Percentiles rank a stretch among this genome's conserved stretches.
These are phyloP conservation scores for Sarocladiaceae sp. DNA, from an alignment of 2,329 filamentous ascomycete species.

Conservation along the genomic window DNA sequence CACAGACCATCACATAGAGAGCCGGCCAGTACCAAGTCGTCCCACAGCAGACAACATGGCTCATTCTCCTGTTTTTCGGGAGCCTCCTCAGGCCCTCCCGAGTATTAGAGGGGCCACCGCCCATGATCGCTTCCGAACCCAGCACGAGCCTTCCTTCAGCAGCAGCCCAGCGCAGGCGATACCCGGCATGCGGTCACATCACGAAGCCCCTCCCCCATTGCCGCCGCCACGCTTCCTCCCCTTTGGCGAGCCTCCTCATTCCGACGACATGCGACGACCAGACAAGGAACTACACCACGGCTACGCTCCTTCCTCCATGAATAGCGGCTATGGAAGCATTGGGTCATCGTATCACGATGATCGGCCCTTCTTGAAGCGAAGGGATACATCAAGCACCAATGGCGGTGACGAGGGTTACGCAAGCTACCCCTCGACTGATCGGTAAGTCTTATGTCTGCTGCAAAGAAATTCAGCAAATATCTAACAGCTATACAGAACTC, in stretches of 20 bases:
- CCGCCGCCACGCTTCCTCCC: constrained; percentile 37
- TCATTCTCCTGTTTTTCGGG: constrained; percentile 29
- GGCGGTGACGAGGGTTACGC: constrained; percentile 37
- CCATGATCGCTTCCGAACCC: constrained; percentile 21
- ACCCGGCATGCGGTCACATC: constrained; percentile 27
- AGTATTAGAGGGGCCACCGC: constrained; percentile 30
- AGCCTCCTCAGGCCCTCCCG: constrained; percentile 26
- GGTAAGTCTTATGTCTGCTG: constrained; percentile 21
- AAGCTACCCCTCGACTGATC: constrained; percentile 34
- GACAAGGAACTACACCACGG: constrained; percentile 20
- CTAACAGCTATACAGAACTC: constrained; percentile 25
- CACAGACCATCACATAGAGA: no score
- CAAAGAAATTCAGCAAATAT: constrained; percentile 11
- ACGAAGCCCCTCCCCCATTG: constrained; percentile 35
- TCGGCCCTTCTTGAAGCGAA: constrained; percentile 25
- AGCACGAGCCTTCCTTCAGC: constrained; percentile 26
- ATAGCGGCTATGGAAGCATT: constrained; percentile 35
- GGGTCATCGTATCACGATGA: constrained; percentile 28
- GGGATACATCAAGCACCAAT: constrained; percentile 20
- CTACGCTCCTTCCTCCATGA: constrained; percentile 1
- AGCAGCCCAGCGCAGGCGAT: constrained; percentile 35
- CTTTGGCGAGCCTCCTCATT: constrained; percentile 24
- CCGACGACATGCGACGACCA: constrained; percentile 23
- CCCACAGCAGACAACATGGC: constrained; percentile 22
- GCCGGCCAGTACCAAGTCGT: background rate